Evolutionary conservation across 2,329 filamentous ascomycete genomes (phyloP), one percentile per base, ranked within the genome.

Genomic region (Cercospora sp.): DNA sequence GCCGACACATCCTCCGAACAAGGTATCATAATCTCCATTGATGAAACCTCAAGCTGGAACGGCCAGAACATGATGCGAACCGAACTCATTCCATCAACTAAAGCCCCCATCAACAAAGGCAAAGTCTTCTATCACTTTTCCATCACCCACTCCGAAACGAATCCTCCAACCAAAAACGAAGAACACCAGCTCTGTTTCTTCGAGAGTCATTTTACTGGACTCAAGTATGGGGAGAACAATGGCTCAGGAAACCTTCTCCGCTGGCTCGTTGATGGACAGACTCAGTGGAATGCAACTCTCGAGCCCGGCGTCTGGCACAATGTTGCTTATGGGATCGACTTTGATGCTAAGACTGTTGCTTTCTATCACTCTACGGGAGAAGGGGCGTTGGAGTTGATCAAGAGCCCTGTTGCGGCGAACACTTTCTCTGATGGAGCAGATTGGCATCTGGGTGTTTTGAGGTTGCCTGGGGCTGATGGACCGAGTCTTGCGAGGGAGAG

Each of bases 61-160:
- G 88, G 87, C 23, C 88, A 91, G 76, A 86, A 79, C 59, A 92
- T 92, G 90, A 87, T 89, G 77, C 85, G 90, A 62, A 91, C 88
- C 0, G 90, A 92, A 80, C 81, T 92, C 68, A 92, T 93, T 72
- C 90, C 90, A 8, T 88, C 91, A 80, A 91, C 89, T 0, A 85
- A 79, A 1, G 87, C 87, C 0, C 83, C 88, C 67, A 90, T 92
- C 78, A 89, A 87, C 72, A 75, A 79, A n/a, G 89, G 89, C 53
- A 89, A 86, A 60, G 85, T 91, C 36, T 90, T 84, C 80, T 92
- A 92, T 79, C 90, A 92, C 79, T 92, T 92, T 80, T 89, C 85
- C 68, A 85, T 92, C 71, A 87, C 86, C 83, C 83, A 86, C 57
- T 82, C 79, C 13, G 82, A 81, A 53, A 83, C 80, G 18, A 91